Evolutionary conservation across 495 filamentous ascomycete genomes (phyloP).

Genomic region (Penicillium daleae): DNA sequence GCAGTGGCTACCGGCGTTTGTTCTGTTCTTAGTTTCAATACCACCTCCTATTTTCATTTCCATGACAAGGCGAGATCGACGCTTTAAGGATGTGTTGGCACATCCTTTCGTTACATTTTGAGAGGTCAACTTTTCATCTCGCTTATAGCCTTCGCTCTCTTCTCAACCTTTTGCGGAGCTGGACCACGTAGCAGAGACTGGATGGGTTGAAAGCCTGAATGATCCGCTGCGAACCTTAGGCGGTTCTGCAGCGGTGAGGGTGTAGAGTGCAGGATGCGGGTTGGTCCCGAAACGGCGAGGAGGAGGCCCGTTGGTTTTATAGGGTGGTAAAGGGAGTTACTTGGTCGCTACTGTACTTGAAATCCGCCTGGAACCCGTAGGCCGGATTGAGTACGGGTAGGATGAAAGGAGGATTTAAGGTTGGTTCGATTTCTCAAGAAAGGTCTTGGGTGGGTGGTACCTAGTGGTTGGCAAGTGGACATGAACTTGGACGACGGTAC

Average conservation of each 20-base stretch:
- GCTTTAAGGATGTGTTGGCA: slow-evolving; percentile 1
- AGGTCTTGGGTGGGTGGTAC: too few relatives aligned
- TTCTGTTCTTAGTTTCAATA: slow-evolving; percentile 12
- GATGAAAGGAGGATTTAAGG: not conserved
- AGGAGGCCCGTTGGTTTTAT: not conserved
- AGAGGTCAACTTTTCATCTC: not conserved
- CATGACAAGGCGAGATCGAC: slow-evolving; percentile 6
- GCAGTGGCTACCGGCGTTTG: slow-evolving; percentile 20
- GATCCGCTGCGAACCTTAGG: slow-evolving; percentile 6
- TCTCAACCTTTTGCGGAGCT: not conserved
- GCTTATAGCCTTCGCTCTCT: not conserved
- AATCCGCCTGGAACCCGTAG: not conserved
- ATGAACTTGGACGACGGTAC: not conserved
- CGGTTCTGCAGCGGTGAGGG: slow-evolving; percentile 13
- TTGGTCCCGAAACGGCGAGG: slow-evolving; percentile 11
- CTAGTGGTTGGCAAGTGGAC: not conserved
- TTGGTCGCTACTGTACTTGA: not conserved
- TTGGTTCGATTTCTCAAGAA: not conserved
- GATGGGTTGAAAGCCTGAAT: slow-evolving; percentile 12
- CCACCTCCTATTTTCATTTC: slow-evolving; percentile 18
- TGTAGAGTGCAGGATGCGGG: slow-evolving; percentile 16
- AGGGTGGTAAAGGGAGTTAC: not conserved
- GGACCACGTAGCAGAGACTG: slow-evolving; percentile 1
- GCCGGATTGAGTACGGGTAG: not conserved
- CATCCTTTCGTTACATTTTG: not conserved